Evolutionary conservation across 2,329 filamentous ascomycete genomes (phyloP), one percentile per base, ranked within the genome.

Genomic region (Verticillium nubilum): DNA sequence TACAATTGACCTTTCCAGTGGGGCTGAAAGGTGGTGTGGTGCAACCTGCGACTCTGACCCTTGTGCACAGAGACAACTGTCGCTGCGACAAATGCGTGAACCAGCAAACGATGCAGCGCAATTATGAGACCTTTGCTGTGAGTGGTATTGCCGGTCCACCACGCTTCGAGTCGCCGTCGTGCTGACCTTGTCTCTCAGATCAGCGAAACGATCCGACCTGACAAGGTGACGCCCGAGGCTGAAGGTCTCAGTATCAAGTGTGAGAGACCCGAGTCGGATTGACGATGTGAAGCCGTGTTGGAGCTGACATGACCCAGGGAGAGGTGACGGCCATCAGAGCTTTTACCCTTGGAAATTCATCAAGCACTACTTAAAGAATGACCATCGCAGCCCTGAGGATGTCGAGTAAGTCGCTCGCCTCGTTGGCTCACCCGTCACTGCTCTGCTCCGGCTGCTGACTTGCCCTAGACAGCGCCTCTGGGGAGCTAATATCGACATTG

Each of bases 301-400:
- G 23, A 2, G 17, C 9, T 57, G 23, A 29, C 26, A 54, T 61
- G 65, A 59, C 31, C 52, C n/a, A 91, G 88, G 88, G 88, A 81
- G 81, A 59, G 78, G 80, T 61, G 87, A 90, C 69, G 79, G 78
- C 1, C 92, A 96, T 71, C 69, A 78, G 52, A 92, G 90, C 72
- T 73, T 78, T 26, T 96, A 92, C 69, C 70, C 79, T 1, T 87
- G 83, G 80, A 72, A 80, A 3, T 91, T 89, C 77, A 76, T 91
- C 60, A 66, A 77, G 59, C 73, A 72, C 57, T 80, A 86, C 67
- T 67, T 74, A 19, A 66, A 69, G 53, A 64, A 70, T 29, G 64
- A 73, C 60, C 61, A 68, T 26, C 70, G 74, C 54, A 52, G 64
- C 27, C 60, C 71, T 47, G 74, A 79, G 66, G 59, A 62, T 52